A percentile compares a stretch with the other conserved stretches of the same genome.
Conservation (phyloP, 768 basidiomycete species). For the Chiua virens region DNA sequence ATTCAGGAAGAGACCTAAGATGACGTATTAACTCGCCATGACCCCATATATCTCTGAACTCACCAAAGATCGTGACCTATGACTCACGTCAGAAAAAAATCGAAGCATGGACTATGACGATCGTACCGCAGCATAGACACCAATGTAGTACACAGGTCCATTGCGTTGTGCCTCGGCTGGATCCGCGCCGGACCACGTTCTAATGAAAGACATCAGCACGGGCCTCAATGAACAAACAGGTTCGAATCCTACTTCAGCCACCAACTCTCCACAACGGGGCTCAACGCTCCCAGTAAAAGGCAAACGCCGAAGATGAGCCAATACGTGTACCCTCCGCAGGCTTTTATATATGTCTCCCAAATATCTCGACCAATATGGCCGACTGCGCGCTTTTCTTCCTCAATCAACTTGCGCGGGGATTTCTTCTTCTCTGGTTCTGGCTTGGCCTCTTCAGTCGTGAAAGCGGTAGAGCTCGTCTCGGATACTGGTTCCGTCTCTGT, state of each 20-base stretch:
- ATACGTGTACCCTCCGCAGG: conserved; percentile 49
- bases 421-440: conserved; percentile 51
- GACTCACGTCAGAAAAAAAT: conserved; percentile 20
- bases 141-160: conserved; percentile 47
- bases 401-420: conserved; percentile 76
- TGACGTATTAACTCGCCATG: conserved; percentile 11
- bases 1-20: conserved; percentile 51
- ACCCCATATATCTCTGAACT: background rate
- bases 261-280: conserved; percentile 69
- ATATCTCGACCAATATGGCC: conserved; percentile 67
- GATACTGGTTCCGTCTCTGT: conserved; percentile 26
- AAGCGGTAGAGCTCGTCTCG: conserved; percentile 47
- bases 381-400: conserved; percentile 78
- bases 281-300: conserved; percentile 56
- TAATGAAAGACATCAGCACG: conserved; percentile 26
- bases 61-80: conserved; percentile 40
- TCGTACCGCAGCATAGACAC: conserved; percentile 65
- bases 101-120: background rate
- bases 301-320: conserved; percentile 58
- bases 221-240: background rate
- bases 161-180: conserved; percentile 39
- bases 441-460: conserved; percentile 35
- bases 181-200: conserved; percentile 59
- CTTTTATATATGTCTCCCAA: conserved; percentile 59
- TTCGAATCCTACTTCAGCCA: conserved; percentile 54